A percentile compares a stretch with the other conserved stretches of the same genome.
Evolutionary conservation across 495 filamentous ascomycete species (phyloP).

Genomic region (Aspergillus baeticus): DNA sequence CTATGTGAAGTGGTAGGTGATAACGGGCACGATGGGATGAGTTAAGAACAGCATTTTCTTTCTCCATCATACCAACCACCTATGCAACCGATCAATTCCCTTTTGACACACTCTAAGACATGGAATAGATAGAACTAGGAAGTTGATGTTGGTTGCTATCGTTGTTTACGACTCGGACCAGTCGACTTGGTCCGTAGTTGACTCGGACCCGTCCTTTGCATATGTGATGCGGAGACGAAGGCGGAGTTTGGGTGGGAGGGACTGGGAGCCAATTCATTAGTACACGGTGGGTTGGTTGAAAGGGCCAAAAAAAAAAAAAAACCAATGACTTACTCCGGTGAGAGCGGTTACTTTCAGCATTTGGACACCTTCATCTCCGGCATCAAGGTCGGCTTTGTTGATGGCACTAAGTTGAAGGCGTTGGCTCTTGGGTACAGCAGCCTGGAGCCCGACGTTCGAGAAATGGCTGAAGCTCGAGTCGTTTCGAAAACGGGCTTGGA

Average conservation of each 20-base stretch:
- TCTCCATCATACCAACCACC: background rate
- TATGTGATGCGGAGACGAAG: conserved; percentile 85
- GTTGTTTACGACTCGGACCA: conserved; percentile 75
- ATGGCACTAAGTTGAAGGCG: conserved; percentile 87
- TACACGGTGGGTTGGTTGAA: conserved; percentile 12
- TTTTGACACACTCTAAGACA: background rate
- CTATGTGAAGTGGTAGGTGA: background rate
- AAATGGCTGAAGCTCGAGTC: conserved; percentile 62
- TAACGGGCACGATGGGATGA: background rate
- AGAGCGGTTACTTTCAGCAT: conserved; percentile 79
- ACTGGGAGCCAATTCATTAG: conserved; percentile 37
- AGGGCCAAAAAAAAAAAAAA: background rate
- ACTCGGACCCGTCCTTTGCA: conserved; percentile 61
- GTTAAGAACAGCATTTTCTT: background rate
- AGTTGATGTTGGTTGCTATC: background rate
- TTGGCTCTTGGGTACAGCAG: conserved; percentile 93
- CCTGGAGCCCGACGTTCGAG: conserved; percentile 75
- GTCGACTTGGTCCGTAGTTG: conserved; percentile 89
- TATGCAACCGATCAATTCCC: background rate
- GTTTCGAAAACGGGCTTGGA: conserved; percentile 82
- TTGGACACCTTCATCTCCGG: conserved; percentile 82
- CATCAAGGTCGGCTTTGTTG: conserved; percentile 69
- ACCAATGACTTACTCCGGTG: conserved; percentile 72
- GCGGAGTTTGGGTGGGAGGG: conserved; percentile 68
- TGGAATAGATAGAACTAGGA: background rate